phyloP scores from a whole-genome alignment of 495 filamentous ascomycete species.

The Pseudoneurospora amorphoporcata region DNA sequence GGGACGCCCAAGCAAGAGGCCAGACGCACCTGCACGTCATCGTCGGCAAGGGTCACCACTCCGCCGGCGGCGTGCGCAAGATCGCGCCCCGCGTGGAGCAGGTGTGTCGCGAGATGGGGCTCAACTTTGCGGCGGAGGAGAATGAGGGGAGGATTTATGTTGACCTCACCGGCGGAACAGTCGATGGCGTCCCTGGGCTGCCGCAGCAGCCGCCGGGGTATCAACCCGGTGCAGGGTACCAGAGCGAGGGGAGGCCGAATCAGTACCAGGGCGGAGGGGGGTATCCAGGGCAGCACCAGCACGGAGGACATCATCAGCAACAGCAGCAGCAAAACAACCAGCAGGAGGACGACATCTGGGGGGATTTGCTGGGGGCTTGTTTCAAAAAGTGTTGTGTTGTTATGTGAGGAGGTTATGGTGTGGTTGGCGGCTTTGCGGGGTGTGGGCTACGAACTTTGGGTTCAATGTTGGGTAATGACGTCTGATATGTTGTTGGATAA shows the following conservation, averaged over 20 bases:
- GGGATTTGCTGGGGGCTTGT: constrained; percentile 48
- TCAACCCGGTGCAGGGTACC: constrained; percentile 23
- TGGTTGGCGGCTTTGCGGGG: not conserved
- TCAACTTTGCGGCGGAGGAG: constrained; percentile 73
- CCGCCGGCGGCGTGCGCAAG: constrained; percentile 66
- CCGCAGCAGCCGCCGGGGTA: constrained; percentile 32
- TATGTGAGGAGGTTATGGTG: constrained; percentile 47
- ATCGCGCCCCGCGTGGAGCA: constrained; percentile 85
- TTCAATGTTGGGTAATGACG: not conserved
- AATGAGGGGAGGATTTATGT: constrained; percentile 78
- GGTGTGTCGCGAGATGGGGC: constrained; percentile 68
- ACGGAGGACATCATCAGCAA: constrained; percentile 11
- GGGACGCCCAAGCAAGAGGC: constrained; percentile 56
- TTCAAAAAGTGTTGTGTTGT: constrained; percentile 66
- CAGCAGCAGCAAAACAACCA: constrained; percentile 25
- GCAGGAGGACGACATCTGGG: constrained; percentile 53
- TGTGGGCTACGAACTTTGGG: not conserved
- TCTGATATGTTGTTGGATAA: not conserved
- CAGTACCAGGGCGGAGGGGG: constrained; percentile 21
- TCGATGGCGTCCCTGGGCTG: constrained; percentile 35
- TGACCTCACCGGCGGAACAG: constrained; percentile 27
- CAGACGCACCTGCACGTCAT: constrained; percentile 67
- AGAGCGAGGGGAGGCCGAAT: constrained; percentile 16
- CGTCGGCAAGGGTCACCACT: constrained; percentile 92
- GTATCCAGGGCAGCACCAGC: constrained; percentile 8